A percentile compares a stretch with the other conserved stretches of the same genome.
These are phyloP conservation scores for Plasmodium coatneyi DNA, from an alignment of 169 alveolate species.

Conservation along the genomic window DNA sequence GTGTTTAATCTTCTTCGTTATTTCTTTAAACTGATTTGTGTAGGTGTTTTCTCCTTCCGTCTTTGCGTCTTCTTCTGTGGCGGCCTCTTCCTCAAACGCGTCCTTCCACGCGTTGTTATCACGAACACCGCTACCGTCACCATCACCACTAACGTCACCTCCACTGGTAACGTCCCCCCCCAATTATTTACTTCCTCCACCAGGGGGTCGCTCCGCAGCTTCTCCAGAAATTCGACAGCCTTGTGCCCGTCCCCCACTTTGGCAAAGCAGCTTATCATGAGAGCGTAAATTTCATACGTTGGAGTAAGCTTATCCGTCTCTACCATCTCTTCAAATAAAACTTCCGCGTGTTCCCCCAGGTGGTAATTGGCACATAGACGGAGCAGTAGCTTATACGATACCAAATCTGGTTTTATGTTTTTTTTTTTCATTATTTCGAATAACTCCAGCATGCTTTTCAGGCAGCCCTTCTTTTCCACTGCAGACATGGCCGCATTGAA, in stretches of 20 bases:
- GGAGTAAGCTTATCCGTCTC: conserved; percentile 65
- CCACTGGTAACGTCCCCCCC: neutral
- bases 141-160: neutral
- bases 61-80: neutral
- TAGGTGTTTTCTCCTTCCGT: neutral
- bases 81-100: neutral
- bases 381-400: conserved; percentile 47
- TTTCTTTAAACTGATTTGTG: conserved; percentile 28
- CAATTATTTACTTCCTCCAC: conserved; percentile 11
- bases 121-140: neutral
- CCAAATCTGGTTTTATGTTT: conserved; percentile 73
- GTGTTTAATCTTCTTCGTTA: conserved; percentile 38
- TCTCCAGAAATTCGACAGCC: conserved; percentile 61
- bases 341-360: conserved; percentile 57
- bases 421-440: conserved; percentile 68
- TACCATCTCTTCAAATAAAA: conserved; percentile 59
- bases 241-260: conserved; percentile 51
- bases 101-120: neutral
- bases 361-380: conserved; percentile 62
- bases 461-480: conserved; percentile 72
- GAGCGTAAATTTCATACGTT: conserved; percentile 57
- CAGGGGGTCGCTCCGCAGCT: conserved; percentile 57
- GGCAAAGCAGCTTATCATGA: conserved; percentile 71
- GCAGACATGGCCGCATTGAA: conserved; percentile 72
- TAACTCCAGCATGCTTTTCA: conserved; percentile 32